Percentiles rank a stretch among this genome's conserved stretches.
phyloP scores from a whole-genome alignment of 1,284 basidiomycete genomes.

The Fomitopsis palustris region DNA sequence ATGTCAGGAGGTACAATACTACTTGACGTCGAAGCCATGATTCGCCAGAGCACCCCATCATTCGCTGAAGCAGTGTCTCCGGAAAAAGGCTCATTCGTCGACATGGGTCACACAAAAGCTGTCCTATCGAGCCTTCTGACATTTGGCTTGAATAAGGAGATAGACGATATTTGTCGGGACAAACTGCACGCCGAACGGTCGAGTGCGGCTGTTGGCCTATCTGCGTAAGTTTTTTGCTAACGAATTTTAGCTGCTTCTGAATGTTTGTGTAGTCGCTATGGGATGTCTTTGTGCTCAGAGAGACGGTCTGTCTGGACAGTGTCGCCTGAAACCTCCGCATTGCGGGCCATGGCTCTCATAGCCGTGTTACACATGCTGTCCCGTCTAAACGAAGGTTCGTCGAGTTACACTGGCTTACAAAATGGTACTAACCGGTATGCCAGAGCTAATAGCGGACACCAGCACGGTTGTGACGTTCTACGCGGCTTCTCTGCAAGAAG shows the following conservation, averaged over 20 bases:
- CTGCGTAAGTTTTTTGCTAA: constrained; percentile 41
- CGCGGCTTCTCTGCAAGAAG: constrained; percentile 58
- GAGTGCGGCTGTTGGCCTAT: constrained; percentile 42
- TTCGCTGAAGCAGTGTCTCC: neutral
- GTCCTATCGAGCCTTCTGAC: constrained; percentile 40
- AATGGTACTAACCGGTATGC: neutral
- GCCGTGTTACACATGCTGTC: constrained; percentile 68
- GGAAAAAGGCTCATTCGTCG: constrained; percentile 3
- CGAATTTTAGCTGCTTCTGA: neutral
- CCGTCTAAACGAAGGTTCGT: constrained; percentile 59
- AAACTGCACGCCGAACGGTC: constrained; percentile 41
- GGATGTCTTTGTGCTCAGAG: constrained; percentile 41
- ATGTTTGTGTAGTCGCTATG: constrained; percentile 26
- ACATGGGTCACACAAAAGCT: constrained; percentile 20
- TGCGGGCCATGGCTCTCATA: constrained; percentile 64
- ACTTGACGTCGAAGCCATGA: constrained; percentile 27
- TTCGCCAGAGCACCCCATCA: constrained; percentile 15
- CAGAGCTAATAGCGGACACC: constrained; percentile 64
- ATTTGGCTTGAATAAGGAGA: constrained; percentile 45
- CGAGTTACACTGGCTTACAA: neutral
- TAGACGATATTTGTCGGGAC: constrained; percentile 61
- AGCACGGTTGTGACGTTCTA: constrained; percentile 78
- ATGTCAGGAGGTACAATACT: constrained; percentile 25
- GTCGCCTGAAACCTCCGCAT: constrained; percentile 67
- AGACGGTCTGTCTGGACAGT: constrained; percentile 57